Evolutionary conservation across 805 yeast genomes (phyloP).

Genomic region (Zygotorulaspora chibaensis): DNA sequence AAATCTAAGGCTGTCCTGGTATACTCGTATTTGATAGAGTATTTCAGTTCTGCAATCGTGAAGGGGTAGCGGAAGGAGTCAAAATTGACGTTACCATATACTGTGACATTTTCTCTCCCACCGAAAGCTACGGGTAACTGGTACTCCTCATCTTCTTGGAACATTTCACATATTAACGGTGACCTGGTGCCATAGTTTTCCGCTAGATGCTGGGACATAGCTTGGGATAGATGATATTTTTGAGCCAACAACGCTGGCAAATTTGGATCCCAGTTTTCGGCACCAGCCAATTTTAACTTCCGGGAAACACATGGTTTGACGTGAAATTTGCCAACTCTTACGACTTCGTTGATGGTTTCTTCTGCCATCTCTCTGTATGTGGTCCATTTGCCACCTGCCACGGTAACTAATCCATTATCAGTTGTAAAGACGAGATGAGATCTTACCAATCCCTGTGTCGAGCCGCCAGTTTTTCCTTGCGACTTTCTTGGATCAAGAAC

Average conservation of each 20-base stretch:
- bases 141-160: constrained; percentile 47
- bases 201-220: constrained; percentile 76
- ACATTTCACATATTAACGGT: constrained; percentile 62
- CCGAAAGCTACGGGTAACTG: constrained; percentile 66
- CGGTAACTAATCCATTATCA: constrained; percentile 73
- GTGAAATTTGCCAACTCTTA: constrained; percentile 43
- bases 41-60: constrained; percentile 84
- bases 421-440: constrained; percentile 76
- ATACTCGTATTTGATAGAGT: constrained; percentile 77
- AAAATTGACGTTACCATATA: constrained; percentile 22
- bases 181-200: constrained; percentile 89
- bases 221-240: constrained; percentile 64
- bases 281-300: constrained; percentile 65
- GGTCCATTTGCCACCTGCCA: constrained; percentile 98
- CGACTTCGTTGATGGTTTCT: constrained; percentile 77
- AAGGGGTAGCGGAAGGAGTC: constrained; percentile 69
- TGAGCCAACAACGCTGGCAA: constrained; percentile 77
- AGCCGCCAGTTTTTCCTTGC: constrained; percentile 42
- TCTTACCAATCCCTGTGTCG: constrained; percentile 88
- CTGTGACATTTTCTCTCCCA: constrained; percentile 31
- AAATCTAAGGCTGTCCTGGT: constrained; percentile 85
- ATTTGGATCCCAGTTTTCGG: constrained; percentile 70
- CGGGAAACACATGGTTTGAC: constrained; percentile 42
- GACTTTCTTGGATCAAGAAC: constrained; percentile 71
- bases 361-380: constrained; percentile 97